Base-by-base conservation (phyloP, 2,329 filamentous ascomycete genomes). In the Sporothrix euskadiensis region DNA sequence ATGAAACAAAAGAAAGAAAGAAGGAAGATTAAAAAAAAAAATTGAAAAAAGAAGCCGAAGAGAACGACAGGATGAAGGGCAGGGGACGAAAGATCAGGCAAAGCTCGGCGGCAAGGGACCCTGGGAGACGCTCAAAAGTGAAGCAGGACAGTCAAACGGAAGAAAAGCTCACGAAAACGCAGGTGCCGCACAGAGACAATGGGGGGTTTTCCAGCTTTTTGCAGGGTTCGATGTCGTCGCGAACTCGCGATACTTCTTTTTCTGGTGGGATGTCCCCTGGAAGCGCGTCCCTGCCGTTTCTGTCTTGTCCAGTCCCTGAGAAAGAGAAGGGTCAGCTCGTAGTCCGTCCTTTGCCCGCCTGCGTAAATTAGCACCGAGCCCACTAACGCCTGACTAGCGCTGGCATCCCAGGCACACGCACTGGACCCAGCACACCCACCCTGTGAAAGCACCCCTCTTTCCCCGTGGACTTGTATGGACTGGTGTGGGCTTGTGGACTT, bases 281-380 rank as follows among this genome's bases (percentile, higher is more conserved):
- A 41, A 41, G 7, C 19, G n/a, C 19, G 59, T 47, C 39, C 61
- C 22, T 47, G 61, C 19, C 14, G 7, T 22, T 26, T 12, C 30
- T 59, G 56, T 4, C 6, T 12, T 4, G 26, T 26, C 26, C 26
- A n/a, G 56, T 59, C 30, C 56, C 56, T 59, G 56, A 47, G 44
- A 39, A 8, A 63, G 35, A 16, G n/a, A 44, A 61, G 57, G 39
- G 61, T 66, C 61, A 47, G 61, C 41, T 14, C 66, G 30, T 54
- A 52, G 44, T 54, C 19, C 16, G 30, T 69, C 66, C 47, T 68
- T 52, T 68, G 63, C 41, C 63, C 39, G 26, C 41, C 47, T 73
- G 65, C 71, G 71, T 73, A 73, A 73, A 73, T 73, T 73, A 73
- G 30, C 71, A 69, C 41, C 30, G 41, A 69, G 63, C 30, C 56